Percentiles rank a stretch among this genome's conserved stretches.
phyloP scores from a whole-genome alignment of 1,139 yeast species.

The Suzukiozyma palmioleophila region DNA sequence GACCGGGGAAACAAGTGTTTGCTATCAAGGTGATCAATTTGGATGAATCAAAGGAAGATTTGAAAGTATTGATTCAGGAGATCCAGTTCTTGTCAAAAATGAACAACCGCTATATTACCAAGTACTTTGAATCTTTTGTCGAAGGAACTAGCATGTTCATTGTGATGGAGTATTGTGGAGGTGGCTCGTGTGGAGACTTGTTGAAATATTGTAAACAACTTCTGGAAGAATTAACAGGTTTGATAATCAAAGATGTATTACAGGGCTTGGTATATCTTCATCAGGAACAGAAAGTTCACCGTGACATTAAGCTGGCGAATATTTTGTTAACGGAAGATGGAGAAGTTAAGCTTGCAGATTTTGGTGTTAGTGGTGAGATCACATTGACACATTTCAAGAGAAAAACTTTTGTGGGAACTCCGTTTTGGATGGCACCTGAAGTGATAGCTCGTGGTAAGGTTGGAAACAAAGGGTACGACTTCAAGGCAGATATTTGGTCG shows the following conservation, averaged over 20 bases:
- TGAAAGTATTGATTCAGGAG: conserved; percentile 62
- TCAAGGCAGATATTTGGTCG: conserved; percentile 87
- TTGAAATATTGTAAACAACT: conserved; percentile 48
- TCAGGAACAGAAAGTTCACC: conserved; percentile 67
- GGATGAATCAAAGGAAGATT: conserved; percentile 71
- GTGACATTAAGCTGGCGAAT: conserved; percentile 84
- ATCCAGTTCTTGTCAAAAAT: conserved; percentile 66
- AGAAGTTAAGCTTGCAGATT: conserved; percentile 71
- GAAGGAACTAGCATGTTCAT: conserved; percentile 73
- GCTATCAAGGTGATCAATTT: conserved; percentile 79
- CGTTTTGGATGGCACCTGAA: conserved; percentile 95
- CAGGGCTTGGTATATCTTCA: conserved; percentile 70
- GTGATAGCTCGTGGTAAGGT: conserved; percentile 44
- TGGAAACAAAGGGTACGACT: conserved; percentile 52
- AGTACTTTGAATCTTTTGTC: conserved; percentile 59
- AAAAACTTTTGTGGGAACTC: conserved; percentile 82
- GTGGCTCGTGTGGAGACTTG: conserved; percentile 83
- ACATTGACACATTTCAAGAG: conserved; percentile 56
- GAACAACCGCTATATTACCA: conserved; percentile 60
- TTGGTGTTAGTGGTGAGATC: conserved; percentile 82
- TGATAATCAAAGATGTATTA: conserved; percentile 55
- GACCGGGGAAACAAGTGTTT: conserved; percentile 33
- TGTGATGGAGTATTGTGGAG: conserved; percentile 90
- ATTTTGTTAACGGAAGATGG: conserved; percentile 63
- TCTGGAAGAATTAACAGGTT: conserved; percentile 55